Conservation (phyloP, 257 asterid species). For the Oldenlandia corymbosa region DNA sequence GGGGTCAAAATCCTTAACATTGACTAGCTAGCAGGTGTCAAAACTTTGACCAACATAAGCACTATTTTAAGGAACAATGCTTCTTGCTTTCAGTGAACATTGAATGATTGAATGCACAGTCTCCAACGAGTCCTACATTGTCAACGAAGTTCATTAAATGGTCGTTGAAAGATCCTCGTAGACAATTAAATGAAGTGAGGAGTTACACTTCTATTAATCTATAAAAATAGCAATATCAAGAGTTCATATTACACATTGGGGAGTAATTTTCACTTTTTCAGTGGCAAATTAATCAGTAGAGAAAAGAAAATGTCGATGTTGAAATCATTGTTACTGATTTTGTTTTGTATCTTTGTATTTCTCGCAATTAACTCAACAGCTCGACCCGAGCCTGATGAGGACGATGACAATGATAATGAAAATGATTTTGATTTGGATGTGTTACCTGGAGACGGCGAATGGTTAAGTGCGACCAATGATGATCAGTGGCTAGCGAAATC, state of each 20-base stretch:
- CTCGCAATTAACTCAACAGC: not conserved
- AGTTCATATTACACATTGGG: too few relatives aligned
- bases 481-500: not conserved
- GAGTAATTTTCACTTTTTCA: not conserved
- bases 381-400: constrained; percentile 3
- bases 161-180: not conserved
- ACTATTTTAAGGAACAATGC: too few relatives aligned
- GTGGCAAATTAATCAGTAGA: not conserved
- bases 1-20: too few relatives aligned
- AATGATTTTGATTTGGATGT: not conserved
- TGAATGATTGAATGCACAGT: not conserved
- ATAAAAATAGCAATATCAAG: too few relatives aligned
- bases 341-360: not conserved
- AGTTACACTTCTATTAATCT: too few relatives aligned
- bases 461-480: not conserved
- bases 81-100: not conserved
- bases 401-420: not conserved
- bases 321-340: not conserved
- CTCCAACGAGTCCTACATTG: not conserved
- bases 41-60: too few relatives aligned
- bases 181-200: not conserved
- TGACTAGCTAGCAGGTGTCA: too few relatives aligned
- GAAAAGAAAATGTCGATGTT: not conserved
- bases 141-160: not conserved
- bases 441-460: not conserved